Evolutionary conservation across 1,284 basidiomycete genomes (phyloP), one percentile per base, ranked within the genome.

Genomic region (Pseudozyma flocculosa): DNA sequence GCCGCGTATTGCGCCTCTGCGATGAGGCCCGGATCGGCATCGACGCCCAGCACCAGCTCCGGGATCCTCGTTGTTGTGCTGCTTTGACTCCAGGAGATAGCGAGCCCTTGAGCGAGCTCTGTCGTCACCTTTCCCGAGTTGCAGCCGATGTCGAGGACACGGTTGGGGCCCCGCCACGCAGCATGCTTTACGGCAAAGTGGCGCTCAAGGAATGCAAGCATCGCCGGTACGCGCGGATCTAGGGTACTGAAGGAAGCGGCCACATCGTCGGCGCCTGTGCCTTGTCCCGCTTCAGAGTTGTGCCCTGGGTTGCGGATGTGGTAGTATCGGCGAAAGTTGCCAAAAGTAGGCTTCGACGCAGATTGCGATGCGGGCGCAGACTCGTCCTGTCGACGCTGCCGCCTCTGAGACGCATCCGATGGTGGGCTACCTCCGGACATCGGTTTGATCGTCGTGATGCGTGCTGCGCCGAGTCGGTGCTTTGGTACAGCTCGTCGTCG

Each of bases 291-390:
- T 4, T n/a, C n/a, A n/a, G n/a, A n/a, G n/a, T n/a, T 8, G 17
- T 8, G 9, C 41, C 49, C 23, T 14, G 62, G 62, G 22, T 65
- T 65, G 45, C 54, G 50, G 29, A 65, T 65, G 49, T 61, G 54
- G 32, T 65, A 61, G 52, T 65, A 65, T 11, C 62, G 44, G 10
- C 48, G 54, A 43, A 65, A 65, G 52, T 61, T 65, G 46, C 62
- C 58, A 26, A 48, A 57, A 30, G 57, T 43, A 2, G 54, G 50
- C 21, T 44, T 43, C 14, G 23, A 18, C n/a, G n/a, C 9, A 22
- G 37, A 9, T 17, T 22, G 21, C 22, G 34, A 3, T 5, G 14
- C 29, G 26, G 3, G 22, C 9, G 32, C 22, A 13, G 23, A n/a
- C 26, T 29, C 26, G 26, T 29, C 26, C 26, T n/a, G 26, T 11